Percentiles rank a stretch among this genome's conserved stretches.
phyloP scores from a whole-genome alignment of 176 grass and related monocot genomes.

The Secale cereale region DNA sequence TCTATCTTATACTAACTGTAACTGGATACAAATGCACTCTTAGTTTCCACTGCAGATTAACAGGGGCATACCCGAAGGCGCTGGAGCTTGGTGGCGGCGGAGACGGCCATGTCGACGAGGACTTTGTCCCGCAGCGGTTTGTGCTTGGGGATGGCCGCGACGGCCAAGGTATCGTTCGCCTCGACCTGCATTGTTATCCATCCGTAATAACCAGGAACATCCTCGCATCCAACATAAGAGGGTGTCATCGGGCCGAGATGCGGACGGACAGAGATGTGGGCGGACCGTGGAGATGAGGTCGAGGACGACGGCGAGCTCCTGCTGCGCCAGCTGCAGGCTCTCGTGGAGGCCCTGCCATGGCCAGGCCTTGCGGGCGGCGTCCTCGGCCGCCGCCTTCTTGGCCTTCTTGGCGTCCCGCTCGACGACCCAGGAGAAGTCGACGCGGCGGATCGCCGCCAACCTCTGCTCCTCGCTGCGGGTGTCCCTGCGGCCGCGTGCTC shows the following conservation, averaged over 20 bases:
- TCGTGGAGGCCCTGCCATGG: constrained; percentile 82
- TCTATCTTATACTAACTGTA: background rate
- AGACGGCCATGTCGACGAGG: constrained; percentile 78
- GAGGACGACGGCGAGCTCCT: constrained; percentile 76
- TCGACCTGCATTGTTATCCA: constrained; percentile 66
- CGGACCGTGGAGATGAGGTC: constrained; percentile 84
- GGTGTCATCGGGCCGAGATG: background rate
- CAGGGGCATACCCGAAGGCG: constrained; percentile 55
- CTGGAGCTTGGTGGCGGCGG: constrained; percentile 88
- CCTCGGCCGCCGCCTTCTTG: constrained; percentile 48
- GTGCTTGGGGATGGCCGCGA: constrained; percentile 69
- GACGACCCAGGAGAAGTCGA: constrained; percentile 79
- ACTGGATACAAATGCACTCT: background rate
- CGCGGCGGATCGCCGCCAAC: constrained; percentile 59
- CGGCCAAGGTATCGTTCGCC: constrained; percentile 77
- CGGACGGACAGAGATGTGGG: constrained; percentile 18
- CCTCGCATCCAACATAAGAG: background rate
- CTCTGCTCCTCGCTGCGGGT: constrained; percentile 76
- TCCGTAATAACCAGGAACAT: background rate
- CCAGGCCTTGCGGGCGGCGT: constrained; percentile 52
- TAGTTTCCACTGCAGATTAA: background rate
- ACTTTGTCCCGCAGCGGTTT: constrained; percentile 70
- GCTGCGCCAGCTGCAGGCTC: constrained; percentile 79
- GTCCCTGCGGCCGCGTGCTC: constrained; percentile 37
- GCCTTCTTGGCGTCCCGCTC: constrained; percentile 77